phyloP scores from a whole-genome alignment of 176 grass and related monocot species.

The bread wheat (Triticum aestivum) region DNA sequence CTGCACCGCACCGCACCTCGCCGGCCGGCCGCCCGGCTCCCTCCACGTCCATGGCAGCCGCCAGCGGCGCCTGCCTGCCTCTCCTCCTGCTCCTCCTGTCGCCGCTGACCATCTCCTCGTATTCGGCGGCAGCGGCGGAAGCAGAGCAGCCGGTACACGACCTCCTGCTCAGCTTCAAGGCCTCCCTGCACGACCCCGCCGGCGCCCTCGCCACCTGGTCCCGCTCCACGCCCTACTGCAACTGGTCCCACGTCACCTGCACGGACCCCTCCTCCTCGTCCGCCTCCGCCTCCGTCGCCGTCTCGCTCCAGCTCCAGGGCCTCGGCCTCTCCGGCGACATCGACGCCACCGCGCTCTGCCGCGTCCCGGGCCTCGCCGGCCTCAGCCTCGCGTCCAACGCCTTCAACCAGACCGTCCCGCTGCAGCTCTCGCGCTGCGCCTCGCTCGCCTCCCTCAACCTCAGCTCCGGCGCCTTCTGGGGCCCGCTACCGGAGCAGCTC shows the following conservation, averaged over 20 bases:
- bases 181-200: conserved; percentile 48
- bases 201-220: conserved; percentile 62
- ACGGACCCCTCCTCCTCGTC: not conserved
- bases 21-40: not conserved
- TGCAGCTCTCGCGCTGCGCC: conserved; percentile 60
- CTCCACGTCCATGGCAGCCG: conserved; percentile 37
- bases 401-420: conserved; percentile 70
- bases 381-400: conserved; percentile 63
- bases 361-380: conserved; percentile 38
- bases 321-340: conserved; percentile 66
- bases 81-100: conserved; percentile 30
- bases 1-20: not conserved
- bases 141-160: conserved; percentile 10
- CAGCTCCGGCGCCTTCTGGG: conserved; percentile 54
- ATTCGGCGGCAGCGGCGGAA: not conserved
- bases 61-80: not conserved
- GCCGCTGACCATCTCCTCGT: not conserved
- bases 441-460: conserved; percentile 62
- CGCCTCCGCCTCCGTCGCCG: not conserved
- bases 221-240: conserved; percentile 42
- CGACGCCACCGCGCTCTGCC: conserved; percentile 48
- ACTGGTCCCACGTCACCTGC: conserved; percentile 69
- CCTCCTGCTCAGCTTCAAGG: conserved; percentile 62
- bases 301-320: conserved; percentile 42
- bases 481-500: conserved; percentile 68